Conservation (phyloP, 2,329 filamentous ascomycete genomes). For the Sordariomycetes sp. region DNA sequence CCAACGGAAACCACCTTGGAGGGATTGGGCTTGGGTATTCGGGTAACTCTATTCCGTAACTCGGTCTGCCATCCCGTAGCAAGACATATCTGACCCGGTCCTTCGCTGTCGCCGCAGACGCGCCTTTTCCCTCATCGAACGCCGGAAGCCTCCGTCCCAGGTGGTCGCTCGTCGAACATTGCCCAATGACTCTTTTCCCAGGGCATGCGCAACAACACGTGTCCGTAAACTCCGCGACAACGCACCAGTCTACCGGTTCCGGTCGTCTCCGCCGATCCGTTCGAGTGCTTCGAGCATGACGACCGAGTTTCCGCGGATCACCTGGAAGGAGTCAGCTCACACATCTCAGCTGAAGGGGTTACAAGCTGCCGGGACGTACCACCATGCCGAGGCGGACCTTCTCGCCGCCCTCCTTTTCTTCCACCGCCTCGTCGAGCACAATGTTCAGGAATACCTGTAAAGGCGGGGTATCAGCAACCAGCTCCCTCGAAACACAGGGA, state of each 20-base stretch:
- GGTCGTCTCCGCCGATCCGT: slow-evolving; percentile 54
- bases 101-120: not conserved
- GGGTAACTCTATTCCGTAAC: not conserved
- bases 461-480: not conserved
- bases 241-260: slow-evolving; percentile 6
- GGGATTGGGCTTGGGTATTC: not conserved
- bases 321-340: slow-evolving; percentile 30
- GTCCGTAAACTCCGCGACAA: not conserved
- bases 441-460: slow-evolving; percentile 94
- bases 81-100: not conserved
- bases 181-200: not conserved
- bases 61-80: not conserved
- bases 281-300: slow-evolving; percentile 89
- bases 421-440: slow-evolving; percentile 90
- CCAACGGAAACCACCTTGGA: not conserved
- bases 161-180: not conserved
- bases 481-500: not conserved
- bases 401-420: slow-evolving; percentile 86
- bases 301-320: slow-evolving; percentile 95
- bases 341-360: too few species aligned
- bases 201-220: not conserved
- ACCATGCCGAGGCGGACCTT: slow-evolving; percentile 89
- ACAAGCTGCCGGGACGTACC: slow-evolving; percentile 38
- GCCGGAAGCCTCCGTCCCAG: slow-evolving; percentile 4
- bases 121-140: not conserved